Evolutionary conservation across 768 basidiomycete species (phyloP), one percentile per base, ranked within the genome.

Genomic region (Postia placenta): DNA sequence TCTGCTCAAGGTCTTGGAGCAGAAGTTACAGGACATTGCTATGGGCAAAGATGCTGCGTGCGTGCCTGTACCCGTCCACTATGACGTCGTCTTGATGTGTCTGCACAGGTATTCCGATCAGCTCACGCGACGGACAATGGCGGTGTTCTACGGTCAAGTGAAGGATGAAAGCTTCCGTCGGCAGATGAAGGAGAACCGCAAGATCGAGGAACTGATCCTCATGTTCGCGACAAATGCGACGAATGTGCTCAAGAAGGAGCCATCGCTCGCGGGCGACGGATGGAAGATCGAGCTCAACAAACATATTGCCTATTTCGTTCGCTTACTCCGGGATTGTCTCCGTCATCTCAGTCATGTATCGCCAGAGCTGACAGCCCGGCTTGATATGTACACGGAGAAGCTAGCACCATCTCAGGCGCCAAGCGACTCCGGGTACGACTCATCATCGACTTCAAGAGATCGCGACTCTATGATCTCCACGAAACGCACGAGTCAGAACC

Each of bases 201-300:
- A 95, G 71, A 90, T 97, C 33, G 96, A 99, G 69, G 93, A 97
- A 55, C 84, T 99, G 47, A 95, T 99, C 51, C 75, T 99, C 45
- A 88, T 89, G 77, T 97, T 97, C 60, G 94, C 94, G 11, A 89
- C 93, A 1, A 84, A 92, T 45, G 89, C 95, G 2, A 92, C 90
- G 2, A 76, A 80, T 23, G 81, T 90, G 7, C 76, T 98, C 51
- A 87, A 85, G 76, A 96, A 96, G 68, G 92, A 94, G 56, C 88
- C 88, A 0, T 76, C 87, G 2, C 71, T 93, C 1, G 77, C 76
- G 14, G 87, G 82, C 20, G 93, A 96, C 42, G 87, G 80, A 19
- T 97, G 94, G 94, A 98, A 97, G 64, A 63, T 81, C 40, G 91
- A 94, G 64, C 77, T 97, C 38, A 94, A 96, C 65, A 85, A 83